These are phyloP conservation scores for Pseudocercospora pini-densiflorae DNA, from an alignment of 2,329 filamentous ascomycete species.

Conservation along the genomic window DNA sequence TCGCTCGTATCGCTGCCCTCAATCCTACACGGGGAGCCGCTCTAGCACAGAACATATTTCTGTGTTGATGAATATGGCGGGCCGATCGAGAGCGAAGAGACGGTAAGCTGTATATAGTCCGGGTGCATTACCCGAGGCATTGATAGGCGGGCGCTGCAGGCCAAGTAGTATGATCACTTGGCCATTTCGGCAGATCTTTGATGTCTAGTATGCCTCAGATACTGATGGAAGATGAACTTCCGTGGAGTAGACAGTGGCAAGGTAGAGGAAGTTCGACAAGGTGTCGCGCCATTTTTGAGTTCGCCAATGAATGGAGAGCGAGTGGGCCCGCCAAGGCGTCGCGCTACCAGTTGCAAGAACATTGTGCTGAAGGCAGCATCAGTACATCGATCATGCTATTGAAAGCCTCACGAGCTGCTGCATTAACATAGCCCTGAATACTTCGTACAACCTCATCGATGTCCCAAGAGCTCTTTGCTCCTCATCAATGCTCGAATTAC, in stretches of 20 bases:
- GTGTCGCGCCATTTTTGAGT: not conserved
- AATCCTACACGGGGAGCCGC: not conserved
- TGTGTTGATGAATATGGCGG: not conserved
- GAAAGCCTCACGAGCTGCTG: not conserved
- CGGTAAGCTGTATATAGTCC: not conserved
- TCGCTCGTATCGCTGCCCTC: not conserved
- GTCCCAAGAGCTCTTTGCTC: not conserved
- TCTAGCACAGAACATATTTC: not conserved
- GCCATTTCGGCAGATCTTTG: not conserved
- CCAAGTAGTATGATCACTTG: too few species aligned
- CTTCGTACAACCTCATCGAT: not conserved
- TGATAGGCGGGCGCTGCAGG: not conserved
- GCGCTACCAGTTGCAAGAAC: too few species aligned
- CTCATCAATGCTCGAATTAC: not conserved
- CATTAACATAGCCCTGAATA: not conserved
- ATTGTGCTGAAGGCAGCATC: not conserved
- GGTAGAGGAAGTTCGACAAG: not conserved
- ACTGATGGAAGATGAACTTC: not conserved
- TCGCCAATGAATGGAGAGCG: not conserved
- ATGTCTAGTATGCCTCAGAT: not conserved
- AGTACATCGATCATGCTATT: not conserved
- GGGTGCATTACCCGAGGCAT: not conserved
- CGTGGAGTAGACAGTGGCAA: not conserved
- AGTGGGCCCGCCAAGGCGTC: not conserved
- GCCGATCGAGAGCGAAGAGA: not conserved